Evolutionary conservation across 441 rosid genomes (phyloP), one percentile per base, ranked within the genome.

Genomic region (Omphalea diandra): DNA sequence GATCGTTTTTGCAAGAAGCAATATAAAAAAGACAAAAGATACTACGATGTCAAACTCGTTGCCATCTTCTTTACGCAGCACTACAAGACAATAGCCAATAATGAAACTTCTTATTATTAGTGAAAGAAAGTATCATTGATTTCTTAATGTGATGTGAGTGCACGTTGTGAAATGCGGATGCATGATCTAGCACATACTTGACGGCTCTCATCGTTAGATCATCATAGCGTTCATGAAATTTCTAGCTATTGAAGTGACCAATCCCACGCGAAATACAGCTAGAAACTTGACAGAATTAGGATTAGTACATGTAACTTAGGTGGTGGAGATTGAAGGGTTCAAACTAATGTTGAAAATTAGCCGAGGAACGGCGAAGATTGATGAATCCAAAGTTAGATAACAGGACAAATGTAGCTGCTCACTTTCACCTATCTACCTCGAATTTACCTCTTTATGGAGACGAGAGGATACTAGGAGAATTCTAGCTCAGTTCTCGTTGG

Each of bases 271-370:
- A 61, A 40, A 40, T 3, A 14, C 43, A 41, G 68, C 44, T 33
- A 40, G 33, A 71, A 63, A 33, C 46, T 40, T 60, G 63, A 67
- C 76, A 40, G 1, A 2, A 38, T 1, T 4, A 41, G 63, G 63
- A 52, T 56, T 22, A 8, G 55, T 60, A 40, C 68, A 53, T 60
- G 54, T 32, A 40, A 61, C 76, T 38, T 50, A 15, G 0, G 18
- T 40, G 62, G 56, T 62, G 69, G 77, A 46, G 14, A 12, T 15
- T 10, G 20, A 58, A 61, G 27, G 7, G 5, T 52, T 68, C 58
- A 62, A 74, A 32, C 27, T 29, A 29, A 61, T 61, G 35, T 52
- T 73, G 69, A 74, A 54, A 74, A 62, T 54, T 44, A 40, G 71
- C 44, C n/a, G 20, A 29, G 26, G 43, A 11, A 29, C 14, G 3